Percentiles rank a stretch among this genome's conserved stretches.
Evolutionary conservation across 176 grass and related monocot genomes (phyloP).

Genomic region (Sorghum bicolor): DNA sequence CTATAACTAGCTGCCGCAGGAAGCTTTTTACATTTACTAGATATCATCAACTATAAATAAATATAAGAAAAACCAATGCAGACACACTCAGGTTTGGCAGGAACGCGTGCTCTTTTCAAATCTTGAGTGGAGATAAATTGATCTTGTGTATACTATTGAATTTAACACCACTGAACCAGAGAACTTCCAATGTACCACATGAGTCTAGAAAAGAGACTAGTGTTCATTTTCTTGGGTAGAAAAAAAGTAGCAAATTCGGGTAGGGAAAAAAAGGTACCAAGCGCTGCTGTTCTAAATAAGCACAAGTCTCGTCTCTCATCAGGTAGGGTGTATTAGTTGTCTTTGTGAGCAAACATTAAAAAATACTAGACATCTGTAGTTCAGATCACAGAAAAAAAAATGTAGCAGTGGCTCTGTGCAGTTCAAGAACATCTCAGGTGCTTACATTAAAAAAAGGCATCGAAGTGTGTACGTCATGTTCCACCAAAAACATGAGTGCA

Average conservation of each 20-base stretch:
- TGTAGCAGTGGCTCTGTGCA: not conserved
- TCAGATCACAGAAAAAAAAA: not conserved
- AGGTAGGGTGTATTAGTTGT: not conserved
- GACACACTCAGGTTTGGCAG: not conserved
- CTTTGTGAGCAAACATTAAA: not conserved
- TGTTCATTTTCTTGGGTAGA: not conserved
- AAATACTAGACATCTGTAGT: not conserved
- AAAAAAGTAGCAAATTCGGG: not conserved
- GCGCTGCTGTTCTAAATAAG: not conserved
- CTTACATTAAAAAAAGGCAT: not conserved
- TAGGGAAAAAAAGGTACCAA: not conserved
- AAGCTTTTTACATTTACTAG: not conserved
- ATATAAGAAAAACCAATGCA: not conserved
- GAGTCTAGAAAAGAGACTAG: not conserved
- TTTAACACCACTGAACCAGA: not conserved
- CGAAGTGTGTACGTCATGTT: not conserved
- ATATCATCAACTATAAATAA: not conserved
- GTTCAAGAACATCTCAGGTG: not conserved
- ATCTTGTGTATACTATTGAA: not conserved
- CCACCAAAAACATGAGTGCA: not conserved
- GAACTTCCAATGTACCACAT: not conserved
- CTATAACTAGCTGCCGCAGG: not conserved
- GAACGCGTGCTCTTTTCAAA: not conserved
- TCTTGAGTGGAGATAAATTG: not conserved
- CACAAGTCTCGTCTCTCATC: slow-evolving; percentile 3